Percentiles rank a stretch among this genome's conserved stretches.
phyloP scores from a whole-genome alignment of 345 rosid genomes.

The Linum usitatissimum region DNA sequence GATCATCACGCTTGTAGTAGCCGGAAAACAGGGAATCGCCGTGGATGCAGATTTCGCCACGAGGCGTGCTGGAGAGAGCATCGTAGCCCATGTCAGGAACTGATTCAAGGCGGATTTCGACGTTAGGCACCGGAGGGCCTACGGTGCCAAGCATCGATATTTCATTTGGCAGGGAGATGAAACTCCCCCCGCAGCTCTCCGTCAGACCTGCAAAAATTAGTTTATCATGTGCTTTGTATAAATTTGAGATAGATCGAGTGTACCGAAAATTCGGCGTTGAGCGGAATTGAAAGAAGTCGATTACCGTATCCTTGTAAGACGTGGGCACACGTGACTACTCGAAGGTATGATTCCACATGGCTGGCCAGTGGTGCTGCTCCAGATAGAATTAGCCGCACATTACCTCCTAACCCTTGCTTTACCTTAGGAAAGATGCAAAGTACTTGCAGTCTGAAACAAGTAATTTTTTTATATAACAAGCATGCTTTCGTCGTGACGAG shows the following conservation, averaged over 20 bases:
- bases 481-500: neutral
- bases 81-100: conserved; percentile 96
- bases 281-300: neutral
- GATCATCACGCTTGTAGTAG: conserved; percentile 84
- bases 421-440: conserved; percentile 39
- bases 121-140: conserved; percentile 96
- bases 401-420: conserved; percentile 89
- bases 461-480: too few species aligned
- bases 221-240: conserved; percentile 5
- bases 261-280: too few species aligned
- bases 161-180: conserved; percentile 79
- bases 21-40: conserved; percentile 77
- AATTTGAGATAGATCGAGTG: too few species aligned
- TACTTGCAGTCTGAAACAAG: neutral
- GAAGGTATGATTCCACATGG: conserved; percentile 77
- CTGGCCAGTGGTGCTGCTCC: conserved; percentile 91
- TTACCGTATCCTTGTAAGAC: conserved; percentile 98
- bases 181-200: conserved; percentile 90
- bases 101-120: conserved; percentile 78
- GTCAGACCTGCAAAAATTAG: conserved; percentile 52
- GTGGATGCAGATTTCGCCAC: conserved; percentile 80
- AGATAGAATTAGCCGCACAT: conserved; percentile 72
- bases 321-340: conserved; percentile 93
- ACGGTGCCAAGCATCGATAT: conserved; percentile 77
- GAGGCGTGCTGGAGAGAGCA: conserved; percentile 69